A percentile compares a stretch with the other conserved stretches of the same genome.
Conservation (phyloP, 2,329 filamentous ascomycete species). For the Penicillium polonicum region DNA sequence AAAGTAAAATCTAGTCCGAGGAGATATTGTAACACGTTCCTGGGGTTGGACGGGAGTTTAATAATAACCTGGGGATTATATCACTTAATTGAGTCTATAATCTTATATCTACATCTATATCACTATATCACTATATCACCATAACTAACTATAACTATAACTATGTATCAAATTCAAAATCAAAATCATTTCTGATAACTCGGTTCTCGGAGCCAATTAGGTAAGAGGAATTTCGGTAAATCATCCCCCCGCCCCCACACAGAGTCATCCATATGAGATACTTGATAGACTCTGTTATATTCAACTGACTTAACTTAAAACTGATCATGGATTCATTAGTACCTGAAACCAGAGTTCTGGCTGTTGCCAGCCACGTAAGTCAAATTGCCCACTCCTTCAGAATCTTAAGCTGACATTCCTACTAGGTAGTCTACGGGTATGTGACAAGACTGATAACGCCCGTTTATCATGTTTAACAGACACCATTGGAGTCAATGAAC, state of each 20-base stretch:
- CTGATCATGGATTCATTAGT: constrained; percentile 45
- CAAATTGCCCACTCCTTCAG: constrained; percentile 35
- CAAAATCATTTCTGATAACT: neutral
- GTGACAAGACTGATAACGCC: constrained; percentile 9
- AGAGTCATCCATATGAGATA: neutral
- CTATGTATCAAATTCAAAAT: no score
- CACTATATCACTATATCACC: no score
- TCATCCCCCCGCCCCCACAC: constrained; percentile 15
- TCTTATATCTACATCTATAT: neutral
- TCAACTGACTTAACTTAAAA: constrained; percentile 9
- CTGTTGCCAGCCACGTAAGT: constrained; percentile 88
- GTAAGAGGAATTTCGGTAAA: constrained; percentile 15
- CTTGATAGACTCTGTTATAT: constrained; percentile 5
- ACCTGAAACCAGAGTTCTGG: constrained; percentile 70
- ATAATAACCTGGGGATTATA: neutral
- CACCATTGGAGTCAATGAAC: constrained; percentile 7
- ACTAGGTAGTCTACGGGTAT: constrained; percentile 39
- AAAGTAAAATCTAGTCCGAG: neutral
- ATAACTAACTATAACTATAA: no score
- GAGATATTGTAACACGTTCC: neutral
- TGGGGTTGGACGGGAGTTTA: no score
- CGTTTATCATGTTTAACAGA: constrained; percentile 9
- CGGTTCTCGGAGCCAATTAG: constrained; percentile 20
- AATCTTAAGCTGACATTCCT: constrained; percentile 4
- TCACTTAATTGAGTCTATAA: neutral